These are phyloP conservation scores for Galerina sulciceps DNA, from an alignment of 768 basidiomycete species.

Conservation along the genomic window DNA sequence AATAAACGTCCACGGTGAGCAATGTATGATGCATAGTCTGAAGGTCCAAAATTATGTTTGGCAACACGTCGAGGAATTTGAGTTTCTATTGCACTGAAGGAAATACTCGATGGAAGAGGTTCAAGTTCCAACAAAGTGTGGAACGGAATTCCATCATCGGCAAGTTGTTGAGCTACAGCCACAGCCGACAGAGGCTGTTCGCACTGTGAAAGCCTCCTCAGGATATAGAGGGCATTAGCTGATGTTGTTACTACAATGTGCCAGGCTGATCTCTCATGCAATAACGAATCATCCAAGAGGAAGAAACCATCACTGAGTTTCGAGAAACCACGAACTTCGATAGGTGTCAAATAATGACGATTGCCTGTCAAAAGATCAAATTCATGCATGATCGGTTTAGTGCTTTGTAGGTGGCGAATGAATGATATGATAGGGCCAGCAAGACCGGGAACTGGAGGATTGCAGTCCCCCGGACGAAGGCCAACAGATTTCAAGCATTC, in stretches of 20 bases:
- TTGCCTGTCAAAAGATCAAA: neutral
- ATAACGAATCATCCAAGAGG: neutral
- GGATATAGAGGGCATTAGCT: neutral
- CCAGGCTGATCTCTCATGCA: neutral
- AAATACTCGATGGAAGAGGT: neutral
- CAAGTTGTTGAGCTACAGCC: no score
- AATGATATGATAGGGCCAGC: neutral
- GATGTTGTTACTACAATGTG: neutral
- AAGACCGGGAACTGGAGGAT: neutral
- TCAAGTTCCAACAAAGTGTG: neutral
- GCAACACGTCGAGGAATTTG: neutral
- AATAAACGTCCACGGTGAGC: no score
- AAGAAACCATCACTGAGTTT: neutral
- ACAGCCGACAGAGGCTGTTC: no score
- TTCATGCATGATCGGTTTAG: neutral
- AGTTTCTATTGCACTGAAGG: neutral
- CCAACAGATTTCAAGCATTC: neutral
- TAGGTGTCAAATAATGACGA: neutral
- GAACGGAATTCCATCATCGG: constrained; percentile 2
- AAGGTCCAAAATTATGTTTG: no score
- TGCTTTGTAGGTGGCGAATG: neutral
- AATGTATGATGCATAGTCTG: no score
- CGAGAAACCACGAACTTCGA: neutral
- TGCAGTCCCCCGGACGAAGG: neutral
- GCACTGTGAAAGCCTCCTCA: no score